Percentiles rank a stretch among this genome's conserved stretches.
phyloP scores from a whole-genome alignment of 2,329 filamentous ascomycete genomes.

The Dothistroma septosporum region DNA sequence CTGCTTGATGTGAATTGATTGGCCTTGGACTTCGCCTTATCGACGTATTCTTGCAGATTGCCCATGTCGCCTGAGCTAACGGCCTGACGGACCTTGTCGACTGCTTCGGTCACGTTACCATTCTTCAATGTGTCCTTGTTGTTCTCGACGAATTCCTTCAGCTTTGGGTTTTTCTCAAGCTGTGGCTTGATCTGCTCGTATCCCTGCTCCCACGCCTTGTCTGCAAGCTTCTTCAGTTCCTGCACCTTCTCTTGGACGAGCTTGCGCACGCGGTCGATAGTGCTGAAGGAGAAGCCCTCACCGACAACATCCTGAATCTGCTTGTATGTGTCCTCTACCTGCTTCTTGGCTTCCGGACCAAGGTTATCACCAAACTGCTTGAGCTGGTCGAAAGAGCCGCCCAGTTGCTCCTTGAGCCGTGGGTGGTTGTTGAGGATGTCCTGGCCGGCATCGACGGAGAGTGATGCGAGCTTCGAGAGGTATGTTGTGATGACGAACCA shows the following conservation, averaged over 20 bases:
- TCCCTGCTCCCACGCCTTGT: conserved; percentile 67
- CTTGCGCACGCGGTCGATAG: conserved; percentile 53
- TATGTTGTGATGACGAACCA: conserved; percentile 62
- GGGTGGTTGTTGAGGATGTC: conserved; percentile 72
- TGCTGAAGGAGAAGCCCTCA: conserved; percentile 56
- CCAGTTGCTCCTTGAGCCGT: conserved; percentile 66
- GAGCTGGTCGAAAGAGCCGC: conserved; percentile 63
- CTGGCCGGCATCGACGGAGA: conserved; percentile 59
- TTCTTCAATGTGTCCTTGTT: conserved; percentile 65
- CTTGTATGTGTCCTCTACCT: conserved; percentile 66
- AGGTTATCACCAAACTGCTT: conserved; percentile 66
- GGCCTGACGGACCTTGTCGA: conserved; percentile 58
- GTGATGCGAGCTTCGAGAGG: conserved; percentile 54
- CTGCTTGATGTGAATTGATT: conserved; percentile 46
- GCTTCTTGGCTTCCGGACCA: conserved; percentile 72
- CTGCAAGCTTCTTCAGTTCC: conserved; percentile 62
- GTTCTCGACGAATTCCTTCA: conserved; percentile 68
- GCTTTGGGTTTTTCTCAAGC: conserved; percentile 70
- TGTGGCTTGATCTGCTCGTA: conserved; percentile 65
- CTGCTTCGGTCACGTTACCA: conserved; percentile 62
- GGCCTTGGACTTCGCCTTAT: conserved; percentile 54
- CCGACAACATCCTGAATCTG: conserved; percentile 62
- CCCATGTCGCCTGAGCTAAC: conserved; percentile 58
- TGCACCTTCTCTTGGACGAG: conserved; percentile 67
- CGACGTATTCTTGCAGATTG: conserved; percentile 59